phyloP scores from a whole-genome alignment of 2,329 filamentous ascomycete genomes.

The Fusarium continuum region DNA sequence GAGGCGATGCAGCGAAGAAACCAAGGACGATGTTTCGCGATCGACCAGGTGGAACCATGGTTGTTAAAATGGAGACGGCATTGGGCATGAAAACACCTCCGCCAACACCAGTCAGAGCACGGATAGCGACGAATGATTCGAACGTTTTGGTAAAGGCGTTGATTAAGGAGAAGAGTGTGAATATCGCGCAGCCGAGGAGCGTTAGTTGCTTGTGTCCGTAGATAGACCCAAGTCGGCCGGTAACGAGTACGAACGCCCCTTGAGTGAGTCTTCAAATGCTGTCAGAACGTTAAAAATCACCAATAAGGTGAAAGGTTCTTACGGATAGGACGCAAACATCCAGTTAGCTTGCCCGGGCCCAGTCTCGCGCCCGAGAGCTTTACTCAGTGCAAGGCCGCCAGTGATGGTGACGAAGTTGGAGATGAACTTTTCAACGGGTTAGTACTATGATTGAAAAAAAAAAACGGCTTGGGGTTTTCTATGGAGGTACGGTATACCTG shows the following conservation, averaged over 20 bases:
- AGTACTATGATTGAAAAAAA: rapidly evolving
- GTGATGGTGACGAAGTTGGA: conserved; percentile 6
- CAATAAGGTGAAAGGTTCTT: rapidly evolving
- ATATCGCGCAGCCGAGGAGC: conserved; percentile 53
- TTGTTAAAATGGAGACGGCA: conserved; percentile 59
- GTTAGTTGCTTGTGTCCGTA: conserved; percentile 60
- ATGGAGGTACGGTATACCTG: neutral
- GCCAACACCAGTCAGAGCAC: conserved; percentile 58
- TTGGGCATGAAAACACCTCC: conserved; percentile 63
- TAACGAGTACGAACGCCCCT: conserved; percentile 62
- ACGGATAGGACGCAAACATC: conserved; percentile 26
- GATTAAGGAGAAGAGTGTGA: conserved; percentile 54
- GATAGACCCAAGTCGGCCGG: conserved; percentile 61
- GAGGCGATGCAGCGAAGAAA: conserved; percentile 40
- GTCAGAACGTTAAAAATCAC: too few relatives aligned
- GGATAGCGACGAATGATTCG: conserved; percentile 53
- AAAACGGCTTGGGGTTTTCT: too few relatives aligned
- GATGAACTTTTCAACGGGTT: neutral
- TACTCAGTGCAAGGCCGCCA: conserved; percentile 6
- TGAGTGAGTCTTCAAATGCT: conserved; percentile 54
- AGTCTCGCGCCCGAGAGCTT: conserved; percentile 4
- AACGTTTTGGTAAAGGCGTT: conserved; percentile 56
- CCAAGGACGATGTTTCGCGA: conserved; percentile 36
- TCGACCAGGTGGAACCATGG: conserved; percentile 57
- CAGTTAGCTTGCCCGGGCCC: conserved; percentile 15